Base-by-base conservation (phyloP, 805 yeast genomes). In the Brettanomyces anomalus region DNA sequence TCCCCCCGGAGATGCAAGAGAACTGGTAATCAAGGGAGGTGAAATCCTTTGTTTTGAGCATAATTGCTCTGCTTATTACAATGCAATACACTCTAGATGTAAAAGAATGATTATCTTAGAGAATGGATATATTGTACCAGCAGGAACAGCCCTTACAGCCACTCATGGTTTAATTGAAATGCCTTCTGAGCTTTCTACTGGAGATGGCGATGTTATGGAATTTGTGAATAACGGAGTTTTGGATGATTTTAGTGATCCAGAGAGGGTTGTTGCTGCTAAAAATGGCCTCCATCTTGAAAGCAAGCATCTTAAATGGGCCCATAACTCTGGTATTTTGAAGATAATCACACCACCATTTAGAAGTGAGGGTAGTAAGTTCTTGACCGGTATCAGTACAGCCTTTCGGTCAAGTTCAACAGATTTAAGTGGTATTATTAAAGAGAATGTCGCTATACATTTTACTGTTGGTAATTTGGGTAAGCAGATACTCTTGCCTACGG, bases 201-300 rank as follows among this genome's bases (percentile, higher is more conserved):
- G 40, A n/a, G 40, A 37, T 26, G 40, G 40, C 14, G 40, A 37
- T 20, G 18, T 37, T 18, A 18, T 37, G 32, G 40, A 37, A 10
- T 36, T 36, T 36, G 19, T 36, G n/a, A 36, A 36, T 14, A 14
- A 18, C 18, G 32, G 32, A 13, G 15, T 37, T 14, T 15, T 24
- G n/a, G 32, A 37, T 37, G 40, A 37, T 17, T 37, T 37, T 15
- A 24, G 18, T 37, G 40, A 37, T 37, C 40, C 40, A n/a, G 32
- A 37, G 2, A 26, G 15, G 6, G 33, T 37, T 19, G n/a, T 37
- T 13, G 16, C 15, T 3, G 40, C 40, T 6, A n/a, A 21, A n/a
- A 28, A 37, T 24, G 40, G 40, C 6, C 40, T 37, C 10, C 40
- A 37, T 14, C 18, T 37, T 18, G 40, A 37, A 21, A 37, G 40